Evolutionary conservation across 2,329 filamentous ascomycete genomes (phyloP).

Genomic region (Alternaria dauci): DNA sequence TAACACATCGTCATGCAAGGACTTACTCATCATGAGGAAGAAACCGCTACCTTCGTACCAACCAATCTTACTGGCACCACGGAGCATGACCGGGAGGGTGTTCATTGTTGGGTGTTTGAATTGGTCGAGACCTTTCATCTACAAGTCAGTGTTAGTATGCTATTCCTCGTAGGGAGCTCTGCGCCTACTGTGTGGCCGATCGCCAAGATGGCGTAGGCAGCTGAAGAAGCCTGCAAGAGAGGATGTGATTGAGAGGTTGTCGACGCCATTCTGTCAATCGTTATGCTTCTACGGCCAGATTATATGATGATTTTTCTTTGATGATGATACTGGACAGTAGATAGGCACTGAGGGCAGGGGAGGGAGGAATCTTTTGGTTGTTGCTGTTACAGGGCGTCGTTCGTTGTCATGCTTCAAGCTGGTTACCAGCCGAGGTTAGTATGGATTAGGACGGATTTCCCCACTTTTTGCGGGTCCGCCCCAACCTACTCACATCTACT

Average conservation of each 20-base stretch:
- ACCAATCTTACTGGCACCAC: constrained; percentile 43
- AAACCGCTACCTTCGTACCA: constrained; percentile 51
- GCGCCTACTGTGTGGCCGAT: constrained; percentile 44
- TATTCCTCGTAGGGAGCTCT: accelerated
- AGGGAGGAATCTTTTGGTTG: not conserved
- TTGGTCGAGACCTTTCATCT: constrained; percentile 47
- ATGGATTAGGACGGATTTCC: constrained; percentile 2
- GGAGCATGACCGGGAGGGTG: constrained; percentile 37
- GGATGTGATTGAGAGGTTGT: constrained; percentile 33
- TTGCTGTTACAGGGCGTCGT: not conserved
- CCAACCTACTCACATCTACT: not conserved
- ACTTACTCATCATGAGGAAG: constrained; percentile 45
- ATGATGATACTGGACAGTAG: not conserved
- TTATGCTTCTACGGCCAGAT: not conserved
- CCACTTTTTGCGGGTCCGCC: constrained; percentile 12
- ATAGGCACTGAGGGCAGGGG: not conserved
- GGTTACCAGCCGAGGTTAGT: constrained; percentile 10
- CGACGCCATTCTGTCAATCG: constrained; percentile 21
- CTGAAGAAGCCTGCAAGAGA: constrained; percentile 39
- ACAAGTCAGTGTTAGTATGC: not conserved
- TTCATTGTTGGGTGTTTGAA: constrained; percentile 47
- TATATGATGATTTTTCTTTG: not conserved
- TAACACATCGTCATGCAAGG: not conserved
- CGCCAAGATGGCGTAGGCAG: constrained; percentile 41
- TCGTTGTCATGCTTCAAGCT: constrained; percentile 6